Percentiles rank a stretch among this genome's conserved stretches.
Evolutionary conservation across 805 yeast genomes (phyloP).

Genomic region (Spencermartinsiella europaea): DNA sequence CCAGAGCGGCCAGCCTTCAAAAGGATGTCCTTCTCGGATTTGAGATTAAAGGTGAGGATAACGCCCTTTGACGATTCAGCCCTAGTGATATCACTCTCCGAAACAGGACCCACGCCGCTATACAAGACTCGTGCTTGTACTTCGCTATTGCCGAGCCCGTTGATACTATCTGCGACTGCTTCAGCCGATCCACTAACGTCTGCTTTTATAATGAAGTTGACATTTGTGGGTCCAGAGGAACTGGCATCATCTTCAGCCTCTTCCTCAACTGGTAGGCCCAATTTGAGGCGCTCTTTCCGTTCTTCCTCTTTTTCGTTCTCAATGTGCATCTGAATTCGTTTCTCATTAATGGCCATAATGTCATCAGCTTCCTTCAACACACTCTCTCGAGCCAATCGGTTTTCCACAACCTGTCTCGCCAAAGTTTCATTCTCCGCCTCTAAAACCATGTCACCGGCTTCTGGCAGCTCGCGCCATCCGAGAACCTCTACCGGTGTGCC

Average conservation of each 20-base stretch:
- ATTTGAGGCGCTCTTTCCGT: constrained; percentile 51
- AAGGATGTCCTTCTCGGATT: constrained; percentile 59
- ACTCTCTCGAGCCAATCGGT: constrained; percentile 52
- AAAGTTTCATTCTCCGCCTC: constrained; percentile 68
- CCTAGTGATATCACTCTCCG: constrained; percentile 59
- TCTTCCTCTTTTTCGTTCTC: constrained; percentile 49
- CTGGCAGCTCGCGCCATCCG: constrained; percentile 94
- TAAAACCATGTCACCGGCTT: constrained; percentile 79
- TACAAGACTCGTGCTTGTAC: constrained; percentile 65
- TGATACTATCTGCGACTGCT: constrained; percentile 79
- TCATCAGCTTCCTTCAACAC: constrained; percentile 55
- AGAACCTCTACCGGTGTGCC: constrained; percentile 84
- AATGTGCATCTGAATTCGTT: constrained; percentile 47
- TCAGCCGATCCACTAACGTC: constrained; percentile 95
- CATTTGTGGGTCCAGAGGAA: constrained; percentile 22
- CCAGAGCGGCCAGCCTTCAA: constrained; percentile 52
- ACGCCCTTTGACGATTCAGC: constrained; percentile 68
- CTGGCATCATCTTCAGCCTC: constrained; percentile 33
- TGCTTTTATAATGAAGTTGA: constrained; percentile 66
- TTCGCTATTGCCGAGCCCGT: constrained; percentile 81
- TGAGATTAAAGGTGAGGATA: constrained; percentile 72
- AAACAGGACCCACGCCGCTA: constrained; percentile 73
- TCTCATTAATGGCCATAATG: constrained; percentile 65
- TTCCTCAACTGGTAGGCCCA: constrained; percentile 54
- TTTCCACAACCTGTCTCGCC: constrained; percentile 70